Conservation (phyloP, 1,139 yeast species). For the Lizanozyma gosingica region DNA sequence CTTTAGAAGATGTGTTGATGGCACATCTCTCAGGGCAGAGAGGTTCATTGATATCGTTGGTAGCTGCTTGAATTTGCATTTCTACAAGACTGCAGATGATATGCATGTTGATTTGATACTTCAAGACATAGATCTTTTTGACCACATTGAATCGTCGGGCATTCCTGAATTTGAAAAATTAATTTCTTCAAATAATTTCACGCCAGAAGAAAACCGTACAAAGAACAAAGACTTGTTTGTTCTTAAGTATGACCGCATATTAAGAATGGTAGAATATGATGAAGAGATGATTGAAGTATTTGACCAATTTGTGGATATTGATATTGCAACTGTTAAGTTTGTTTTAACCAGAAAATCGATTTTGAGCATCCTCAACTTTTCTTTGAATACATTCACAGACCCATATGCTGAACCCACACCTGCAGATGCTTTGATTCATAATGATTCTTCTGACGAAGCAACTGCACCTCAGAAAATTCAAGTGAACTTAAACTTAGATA, state of each 20-base stretch:
- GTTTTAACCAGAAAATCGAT: constrained; percentile 72
- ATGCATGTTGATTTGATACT: constrained; percentile 62
- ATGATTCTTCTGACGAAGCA: constrained; percentile 43
- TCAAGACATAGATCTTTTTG: constrained; percentile 61
- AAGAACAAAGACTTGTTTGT: constrained; percentile 45
- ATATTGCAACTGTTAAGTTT: constrained; percentile 72
- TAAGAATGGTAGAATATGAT: constrained; percentile 53
- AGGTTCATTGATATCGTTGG: constrained; percentile 68
- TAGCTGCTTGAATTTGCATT: constrained; percentile 51
- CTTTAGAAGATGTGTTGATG: constrained; percentile 59
- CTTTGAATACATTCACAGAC: constrained; percentile 80
- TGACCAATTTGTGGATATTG: constrained; percentile 70
- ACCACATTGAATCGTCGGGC: constrained; percentile 59
- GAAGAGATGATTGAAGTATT: constrained; percentile 55
- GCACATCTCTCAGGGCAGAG: constrained; percentile 51
- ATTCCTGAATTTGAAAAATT: constrained; percentile 59
- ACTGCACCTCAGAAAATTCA: constrained; percentile 66
- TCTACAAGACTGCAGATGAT: constrained; percentile 49
- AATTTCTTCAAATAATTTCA: constrained; percentile 55
- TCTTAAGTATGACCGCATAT: constrained; percentile 49
- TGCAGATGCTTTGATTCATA: constrained; percentile 60
- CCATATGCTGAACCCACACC: constrained; percentile 63
- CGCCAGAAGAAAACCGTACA: constrained; percentile 15
- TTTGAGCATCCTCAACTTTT: constrained; percentile 70
- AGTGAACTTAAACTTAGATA: constrained; percentile 59